A percentile compares a stretch with the other conserved stretches of the same genome.
Conservation (phyloP, 2,329 filamentous ascomycete genomes). For the Didymella glomerata region DNA sequence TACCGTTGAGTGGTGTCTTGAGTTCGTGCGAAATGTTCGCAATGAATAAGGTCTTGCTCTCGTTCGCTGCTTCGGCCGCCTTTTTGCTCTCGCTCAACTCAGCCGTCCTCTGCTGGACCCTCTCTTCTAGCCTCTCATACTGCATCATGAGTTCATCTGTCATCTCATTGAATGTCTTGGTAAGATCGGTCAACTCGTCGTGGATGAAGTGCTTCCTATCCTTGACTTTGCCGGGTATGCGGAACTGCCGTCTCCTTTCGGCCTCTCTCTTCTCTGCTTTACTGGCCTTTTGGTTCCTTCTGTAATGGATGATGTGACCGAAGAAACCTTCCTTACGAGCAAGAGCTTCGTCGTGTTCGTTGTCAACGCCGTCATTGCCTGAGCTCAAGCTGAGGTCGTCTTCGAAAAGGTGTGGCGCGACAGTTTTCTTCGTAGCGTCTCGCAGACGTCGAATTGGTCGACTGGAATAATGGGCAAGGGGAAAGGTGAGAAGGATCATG, state of each 20-base stretch:
- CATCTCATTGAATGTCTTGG: slow-evolving; percentile 90
- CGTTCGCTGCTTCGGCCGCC: slow-evolving; percentile 91
- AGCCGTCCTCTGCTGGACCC: slow-evolving; percentile 81
- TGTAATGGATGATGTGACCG: slow-evolving; percentile 48
- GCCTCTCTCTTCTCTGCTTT: slow-evolving; percentile 51
- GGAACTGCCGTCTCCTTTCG: slow-evolving; percentile 68
- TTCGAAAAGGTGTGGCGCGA: slow-evolving; percentile 70
- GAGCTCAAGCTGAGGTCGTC: slow-evolving; percentile 51
- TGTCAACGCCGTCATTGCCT: slow-evolving; percentile 50
- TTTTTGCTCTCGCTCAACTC: slow-evolving; percentile 91
- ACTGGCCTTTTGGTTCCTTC: slow-evolving; percentile 45
- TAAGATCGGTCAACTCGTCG: slow-evolving; percentile 86
- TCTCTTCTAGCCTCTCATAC: slow-evolving; percentile 83
- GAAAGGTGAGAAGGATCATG: slow-evolving; percentile 75
- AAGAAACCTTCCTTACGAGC: slow-evolving; percentile 59
- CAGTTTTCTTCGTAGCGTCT: slow-evolving; percentile 75
- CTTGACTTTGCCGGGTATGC: slow-evolving; percentile 83
- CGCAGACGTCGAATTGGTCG: slow-evolving; percentile 80
- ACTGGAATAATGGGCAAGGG: slow-evolving; percentile 83
- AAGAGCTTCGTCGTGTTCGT: slow-evolving; percentile 58
- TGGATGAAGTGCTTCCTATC: slow-evolving; percentile 78
- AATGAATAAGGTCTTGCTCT: slow-evolving; percentile 97
- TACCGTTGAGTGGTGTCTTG: slow-evolving; percentile 94
- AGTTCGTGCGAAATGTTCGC: slow-evolving; percentile 90
- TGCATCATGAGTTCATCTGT: slow-evolving; percentile 87